Conservation (phyloP, 768 basidiomycete species). For the Phylloporus sp. region DNA sequence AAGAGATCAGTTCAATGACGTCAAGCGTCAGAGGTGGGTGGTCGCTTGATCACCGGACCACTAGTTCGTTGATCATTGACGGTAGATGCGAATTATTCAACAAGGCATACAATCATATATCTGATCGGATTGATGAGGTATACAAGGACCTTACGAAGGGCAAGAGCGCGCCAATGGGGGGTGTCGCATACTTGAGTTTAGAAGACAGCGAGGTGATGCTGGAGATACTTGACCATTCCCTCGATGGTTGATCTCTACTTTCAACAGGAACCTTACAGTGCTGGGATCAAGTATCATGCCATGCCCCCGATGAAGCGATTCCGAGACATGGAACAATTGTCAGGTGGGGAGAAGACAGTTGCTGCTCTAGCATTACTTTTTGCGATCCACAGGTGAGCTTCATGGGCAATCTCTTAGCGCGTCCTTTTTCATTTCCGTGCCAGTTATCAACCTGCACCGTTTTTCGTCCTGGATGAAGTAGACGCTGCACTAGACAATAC, state of each 20-base stretch:
- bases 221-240: slow-evolving; percentile 20
- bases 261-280: slow-evolving; percentile 70
- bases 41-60: neutral
- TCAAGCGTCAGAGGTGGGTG: slow-evolving; percentile 72
- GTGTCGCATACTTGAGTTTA: slow-evolving; percentile 92
- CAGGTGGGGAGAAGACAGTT: slow-evolving; percentile 97
- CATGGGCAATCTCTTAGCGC: neutral
- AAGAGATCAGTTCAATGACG: slow-evolving; percentile 86
- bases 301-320: slow-evolving; percentile 99
- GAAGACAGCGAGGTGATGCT: slow-evolving; percentile 86
- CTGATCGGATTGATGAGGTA: slow-evolving; percentile 88
- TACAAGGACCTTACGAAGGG: slow-evolving; percentile 98
- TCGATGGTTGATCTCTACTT: neutral
- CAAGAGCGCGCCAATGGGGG: slow-evolving; percentile 89
- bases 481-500: slow-evolving; percentile 98
- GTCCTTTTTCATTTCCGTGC: neutral
- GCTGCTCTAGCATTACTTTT: slow-evolving; percentile 95
- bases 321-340: slow-evolving; percentile 98
- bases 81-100: slow-evolving; percentile 79
- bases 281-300: slow-evolving; percentile 96
- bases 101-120: slow-evolving; percentile 94
- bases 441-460: slow-evolving; percentile 94
- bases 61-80: neutral
- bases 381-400: slow-evolving; percentile 82
- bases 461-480: slow-evolving; percentile 98